Evolutionary conservation across 169 alveolate genomes (phyloP), one percentile per base, ranked within the genome.

Genomic region (Cryptosporidium viatorum): DNA sequence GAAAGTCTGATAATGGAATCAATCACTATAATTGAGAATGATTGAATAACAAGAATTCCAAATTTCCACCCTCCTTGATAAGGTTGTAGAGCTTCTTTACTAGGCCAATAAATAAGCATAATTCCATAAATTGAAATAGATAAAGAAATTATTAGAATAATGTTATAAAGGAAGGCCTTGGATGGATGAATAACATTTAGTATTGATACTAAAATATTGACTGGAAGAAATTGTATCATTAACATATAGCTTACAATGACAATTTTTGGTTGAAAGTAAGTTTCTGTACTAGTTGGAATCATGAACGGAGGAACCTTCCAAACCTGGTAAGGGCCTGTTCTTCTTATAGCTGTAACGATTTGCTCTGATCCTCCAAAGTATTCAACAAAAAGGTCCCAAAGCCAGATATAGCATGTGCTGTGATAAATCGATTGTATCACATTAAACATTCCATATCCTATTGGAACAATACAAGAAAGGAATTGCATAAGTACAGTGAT

Each of bases 221-320:
- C 37, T 60, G 74, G 74, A 31, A 80, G 73, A 65, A 45, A 62
- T 43, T 80, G 89, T 16, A 80, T 23, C 35, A 65, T 58, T 29
- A 80, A 29, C 10, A 80, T 80, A 65, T 62, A 80, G 59, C 89
- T 80, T 16, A 60, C 75, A 65, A 80, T 80, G 26, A 80, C 69
- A 16, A 67, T 29, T 45, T 80, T 80, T 41, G 89, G 89, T 65
- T 80, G 73, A 62, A 80, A 80, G 33, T 80, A 80, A 18, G 73
- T 80, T 65, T 80, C 89, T 4, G 65, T 41, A 41, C 80, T 52
- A 3, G 80, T 80, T 58, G 69, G 69, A 23, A 80, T 41, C 89
- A 80, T 80, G 29, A 80, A 80, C 3, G 89, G 89, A 8, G 89
- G 89, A 6, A 80, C 89, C 55, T 80, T 80, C 89, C 89, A 80